Conservation (phyloP, 257 asterid genomes). For the Apocynum venetum region DNA sequence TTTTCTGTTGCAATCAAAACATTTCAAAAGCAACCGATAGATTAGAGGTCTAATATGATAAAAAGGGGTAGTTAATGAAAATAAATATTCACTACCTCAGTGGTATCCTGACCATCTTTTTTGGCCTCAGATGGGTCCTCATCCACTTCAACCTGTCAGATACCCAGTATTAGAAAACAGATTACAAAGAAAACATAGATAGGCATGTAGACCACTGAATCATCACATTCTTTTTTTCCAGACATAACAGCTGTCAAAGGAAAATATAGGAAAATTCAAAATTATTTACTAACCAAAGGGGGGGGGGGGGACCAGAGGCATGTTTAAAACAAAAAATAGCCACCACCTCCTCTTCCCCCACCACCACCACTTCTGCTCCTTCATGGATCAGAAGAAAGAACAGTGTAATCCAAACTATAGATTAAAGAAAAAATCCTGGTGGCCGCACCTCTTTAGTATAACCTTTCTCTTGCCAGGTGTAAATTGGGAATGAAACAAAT, state of each 20-base stretch:
- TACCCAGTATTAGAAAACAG: slow-evolving; percentile 17
- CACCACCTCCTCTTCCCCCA: background rate
- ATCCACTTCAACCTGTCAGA: slow-evolving; percentile 82
- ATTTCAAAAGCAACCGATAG: slow-evolving; percentile 11
- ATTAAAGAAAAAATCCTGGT: background rate
- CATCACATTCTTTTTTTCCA: background rate
- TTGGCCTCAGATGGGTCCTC: slow-evolving; percentile 76
- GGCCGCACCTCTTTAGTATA: slow-evolving; percentile 77
- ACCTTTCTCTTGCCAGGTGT: slow-evolving; percentile 99
- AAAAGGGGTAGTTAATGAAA: background rate
- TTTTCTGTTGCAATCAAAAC: slow-evolving; percentile 50
- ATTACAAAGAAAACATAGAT: slow-evolving; percentile 1
- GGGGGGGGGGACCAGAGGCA: background rate
- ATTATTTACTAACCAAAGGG: background rate
- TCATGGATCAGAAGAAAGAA: background rate
- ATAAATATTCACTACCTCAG: slow-evolving; percentile 48
- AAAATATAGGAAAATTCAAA: background rate
- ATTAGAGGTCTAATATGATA: background rate
- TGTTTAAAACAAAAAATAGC: background rate
- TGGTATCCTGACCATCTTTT: slow-evolving; percentile 55
- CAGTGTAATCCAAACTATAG: background rate
- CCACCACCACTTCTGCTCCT: background rate
- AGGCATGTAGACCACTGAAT: background rate
- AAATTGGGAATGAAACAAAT: slow-evolving; percentile 96
- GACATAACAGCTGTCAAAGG: background rate